Evolutionary conservation across 257 asterid genomes (phyloP).

Genomic region (Salvia miltiorrhiza): DNA sequence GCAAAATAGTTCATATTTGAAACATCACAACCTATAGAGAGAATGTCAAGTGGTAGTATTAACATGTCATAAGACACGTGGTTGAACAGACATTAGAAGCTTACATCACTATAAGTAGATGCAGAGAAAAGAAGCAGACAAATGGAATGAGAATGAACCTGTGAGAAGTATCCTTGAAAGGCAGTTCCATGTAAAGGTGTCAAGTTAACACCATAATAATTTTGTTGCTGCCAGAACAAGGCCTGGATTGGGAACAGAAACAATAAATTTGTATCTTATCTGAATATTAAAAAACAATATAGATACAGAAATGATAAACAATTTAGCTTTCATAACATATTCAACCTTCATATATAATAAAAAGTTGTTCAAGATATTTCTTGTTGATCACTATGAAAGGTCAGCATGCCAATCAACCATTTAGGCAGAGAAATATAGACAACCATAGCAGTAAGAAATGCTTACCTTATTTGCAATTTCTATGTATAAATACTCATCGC

Average conservation of each 20-base stretch:
- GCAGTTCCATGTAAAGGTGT: slow-evolving; percentile 87
- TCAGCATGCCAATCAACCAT: neutral
- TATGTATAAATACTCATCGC: slow-evolving; percentile 77
- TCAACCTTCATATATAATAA: slow-evolving; percentile 3
- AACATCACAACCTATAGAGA: neutral
- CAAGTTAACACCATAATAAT: slow-evolving; percentile 91
- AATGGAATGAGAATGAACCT: slow-evolving; percentile 46
- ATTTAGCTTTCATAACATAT: slow-evolving; percentile 7
- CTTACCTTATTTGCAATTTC: slow-evolving; percentile 95
- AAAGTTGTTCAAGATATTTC: neutral
- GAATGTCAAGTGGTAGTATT: neutral
- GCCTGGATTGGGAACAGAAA: slow-evolving; percentile 55
- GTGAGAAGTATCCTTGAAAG: slow-evolving; percentile 96
- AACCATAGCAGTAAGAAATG: neutral
- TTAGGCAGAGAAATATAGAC: slow-evolving; percentile 1
- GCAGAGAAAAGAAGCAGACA: neutral
- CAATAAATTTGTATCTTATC: slow-evolving; percentile 6
- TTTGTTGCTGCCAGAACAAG: slow-evolving; percentile 98
- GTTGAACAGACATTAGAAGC: slow-evolving; percentile 8
- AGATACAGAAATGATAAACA: slow-evolving; percentile 3
- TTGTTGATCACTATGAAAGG: neutral
- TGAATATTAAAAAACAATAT: slow-evolving; percentile 8
- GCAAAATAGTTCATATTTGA: neutral
- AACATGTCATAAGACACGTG: neutral
- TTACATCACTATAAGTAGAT: neutral